Evolutionary conservation across 352 stramenopile species (phyloP).

Genomic region (Phytophthora niederhauseri): DNA sequence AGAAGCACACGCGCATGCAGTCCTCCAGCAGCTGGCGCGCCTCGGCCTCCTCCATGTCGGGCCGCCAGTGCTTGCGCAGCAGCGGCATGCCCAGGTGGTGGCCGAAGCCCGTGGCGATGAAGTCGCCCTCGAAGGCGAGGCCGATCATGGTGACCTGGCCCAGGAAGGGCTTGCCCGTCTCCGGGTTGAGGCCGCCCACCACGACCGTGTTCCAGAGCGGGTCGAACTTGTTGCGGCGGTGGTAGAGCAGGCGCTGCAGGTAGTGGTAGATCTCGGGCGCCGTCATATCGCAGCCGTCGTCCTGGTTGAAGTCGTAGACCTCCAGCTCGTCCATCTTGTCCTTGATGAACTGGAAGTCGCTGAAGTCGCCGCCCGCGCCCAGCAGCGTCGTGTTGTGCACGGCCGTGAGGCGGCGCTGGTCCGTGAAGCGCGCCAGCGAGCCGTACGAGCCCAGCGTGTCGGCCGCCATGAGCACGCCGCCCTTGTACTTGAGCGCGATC

Average conservation of each 20-base stretch:
- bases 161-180: slow-evolving; percentile 94
- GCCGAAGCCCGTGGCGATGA: slow-evolving; percentile 98
- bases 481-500: slow-evolving; percentile 95
- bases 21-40: slow-evolving; percentile 95
- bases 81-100: slow-evolving; percentile 97
- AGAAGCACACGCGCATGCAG: slow-evolving; percentile 98
- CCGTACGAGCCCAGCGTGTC: slow-evolving; percentile 99
- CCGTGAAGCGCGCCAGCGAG: slow-evolving; percentile 97
- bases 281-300: slow-evolving; percentile 95
- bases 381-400: slow-evolving; percentile 95
- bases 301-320: slow-evolving; percentile 95
- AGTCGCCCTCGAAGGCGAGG: slow-evolving; percentile 97
- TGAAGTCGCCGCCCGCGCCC: slow-evolving; percentile 96
- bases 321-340: slow-evolving; percentile 95
- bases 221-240: slow-evolving; percentile 99
- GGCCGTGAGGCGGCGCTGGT: slow-evolving; percentile 84
- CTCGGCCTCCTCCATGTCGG: slow-evolving; percentile 95
- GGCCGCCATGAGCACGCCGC: slow-evolving; percentile 97
- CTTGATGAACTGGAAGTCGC: slow-evolving; percentile 97
- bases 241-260: slow-evolving; percentile 98
- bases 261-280: slow-evolving; percentile 97
- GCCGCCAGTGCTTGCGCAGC: slow-evolving; percentile 95
- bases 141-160: slow-evolving; percentile 98
- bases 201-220: slow-evolving; percentile 99
- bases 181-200: slow-evolving; percentile 93